Evolutionary conservation across 768 basidiomycete species (phyloP).

Genomic region (Termitomyces sp.): DNA sequence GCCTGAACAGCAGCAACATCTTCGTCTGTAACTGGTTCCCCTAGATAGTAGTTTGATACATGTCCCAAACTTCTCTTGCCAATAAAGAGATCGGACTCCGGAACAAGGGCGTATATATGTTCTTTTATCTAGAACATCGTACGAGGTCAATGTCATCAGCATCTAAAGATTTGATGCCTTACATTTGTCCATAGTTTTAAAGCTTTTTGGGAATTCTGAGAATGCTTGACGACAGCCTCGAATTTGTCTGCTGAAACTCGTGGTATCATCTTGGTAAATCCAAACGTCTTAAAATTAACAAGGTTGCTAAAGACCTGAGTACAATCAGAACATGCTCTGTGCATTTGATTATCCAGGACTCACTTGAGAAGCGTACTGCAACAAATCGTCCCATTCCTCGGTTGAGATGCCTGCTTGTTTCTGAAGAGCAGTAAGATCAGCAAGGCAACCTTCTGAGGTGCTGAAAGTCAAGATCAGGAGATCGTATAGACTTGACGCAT

Average conservation of each 20-base stretch:
- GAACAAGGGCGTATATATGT: constrained; percentile 64
- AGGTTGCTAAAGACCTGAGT: constrained; percentile 51
- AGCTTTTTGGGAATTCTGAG: constrained; percentile 52
- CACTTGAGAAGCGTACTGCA: constrained; percentile 75
- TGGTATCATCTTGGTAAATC: constrained; percentile 83
- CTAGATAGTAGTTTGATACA: constrained; percentile 82
- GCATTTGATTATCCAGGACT: constrained; percentile 9
- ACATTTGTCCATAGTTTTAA: constrained; percentile 60
- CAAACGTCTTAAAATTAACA: constrained; percentile 77
- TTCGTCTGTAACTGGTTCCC: constrained; percentile 62
- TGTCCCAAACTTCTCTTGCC: constrained; percentile 78
- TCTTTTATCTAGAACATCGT: constrained; percentile 48
- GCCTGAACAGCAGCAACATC: constrained; percentile 75
- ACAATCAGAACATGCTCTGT: neutral
- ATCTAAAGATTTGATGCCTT: neutral
- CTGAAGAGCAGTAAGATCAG: constrained; percentile 51
- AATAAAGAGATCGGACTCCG: constrained; percentile 66
- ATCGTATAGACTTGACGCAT: constrained; percentile 64
- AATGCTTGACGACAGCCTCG: constrained; percentile 51
- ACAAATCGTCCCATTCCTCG: constrained; percentile 61
- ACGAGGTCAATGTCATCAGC: neutral
- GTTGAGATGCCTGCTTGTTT: constrained; percentile 44
- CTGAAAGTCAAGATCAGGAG: constrained; percentile 67
- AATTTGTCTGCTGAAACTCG: constrained; percentile 60
- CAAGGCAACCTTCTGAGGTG: constrained; percentile 44